phyloP scores from a whole-genome alignment of 2,329 filamentous ascomycete genomes.

The Cyphellophora attinorum region DNA sequence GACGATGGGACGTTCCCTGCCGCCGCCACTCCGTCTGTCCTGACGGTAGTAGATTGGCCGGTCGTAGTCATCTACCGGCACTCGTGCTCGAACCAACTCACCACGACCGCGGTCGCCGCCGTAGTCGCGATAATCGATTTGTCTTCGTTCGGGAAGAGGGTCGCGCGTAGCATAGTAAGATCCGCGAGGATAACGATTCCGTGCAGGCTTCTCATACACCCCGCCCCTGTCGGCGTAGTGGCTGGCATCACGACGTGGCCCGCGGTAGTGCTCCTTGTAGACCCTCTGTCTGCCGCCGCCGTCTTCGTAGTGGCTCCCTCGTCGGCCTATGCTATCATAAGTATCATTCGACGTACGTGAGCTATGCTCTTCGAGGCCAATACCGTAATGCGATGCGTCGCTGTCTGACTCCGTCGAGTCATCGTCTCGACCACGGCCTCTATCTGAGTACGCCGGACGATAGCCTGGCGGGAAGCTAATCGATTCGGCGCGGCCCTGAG shows the following conservation, averaged over 20 bases:
- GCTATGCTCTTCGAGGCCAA: background rate
- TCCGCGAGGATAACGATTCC: background rate
- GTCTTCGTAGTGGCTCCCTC: background rate
- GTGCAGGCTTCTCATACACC: background rate
- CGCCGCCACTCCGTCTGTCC: too few relatives aligned
- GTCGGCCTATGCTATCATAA: background rate
- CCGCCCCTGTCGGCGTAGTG: background rate
- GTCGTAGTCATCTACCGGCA: too few relatives aligned
- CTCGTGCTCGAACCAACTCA: too few relatives aligned
- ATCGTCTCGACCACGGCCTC: too few relatives aligned
- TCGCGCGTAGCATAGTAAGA: background rate
- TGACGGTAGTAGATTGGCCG: too few relatives aligned
- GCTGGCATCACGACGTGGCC: background rate
- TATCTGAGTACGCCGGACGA: too few relatives aligned
- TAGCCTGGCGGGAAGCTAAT: background rate
- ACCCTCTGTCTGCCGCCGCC: background rate
- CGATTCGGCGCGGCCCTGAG: background rate
- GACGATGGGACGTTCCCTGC: too few relatives aligned
- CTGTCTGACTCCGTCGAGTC: background rate
- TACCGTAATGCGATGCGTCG: background rate
- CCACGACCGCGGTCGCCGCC: background rate
- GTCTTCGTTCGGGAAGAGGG: background rate
- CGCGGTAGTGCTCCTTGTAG: background rate
- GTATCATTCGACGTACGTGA: background rate
- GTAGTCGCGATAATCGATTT: background rate